Percentiles rank a stretch among this genome's conserved stretches.
These are phyloP conservation scores for Chimonanthus salicifolius DNA, from an alignment of 164 flowering plant species.

Conservation along the genomic window DNA sequence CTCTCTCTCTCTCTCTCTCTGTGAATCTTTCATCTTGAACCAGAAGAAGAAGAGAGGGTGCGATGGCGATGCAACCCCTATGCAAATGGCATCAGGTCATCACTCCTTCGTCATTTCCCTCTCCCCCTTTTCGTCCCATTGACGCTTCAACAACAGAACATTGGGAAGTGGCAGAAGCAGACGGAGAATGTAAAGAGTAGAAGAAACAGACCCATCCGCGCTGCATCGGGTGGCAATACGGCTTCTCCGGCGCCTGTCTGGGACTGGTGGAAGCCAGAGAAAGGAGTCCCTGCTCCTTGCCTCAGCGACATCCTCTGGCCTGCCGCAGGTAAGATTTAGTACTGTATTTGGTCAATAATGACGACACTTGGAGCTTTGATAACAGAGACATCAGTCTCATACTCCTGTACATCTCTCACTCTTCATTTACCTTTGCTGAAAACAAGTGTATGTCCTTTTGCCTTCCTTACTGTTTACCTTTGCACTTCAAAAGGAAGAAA, in stretches of 20 bases:
- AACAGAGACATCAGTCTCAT: too few species aligned
- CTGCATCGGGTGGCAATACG: slow-evolving; percentile 26
- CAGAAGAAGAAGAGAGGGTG: not conserved
- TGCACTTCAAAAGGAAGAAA: too few species aligned
- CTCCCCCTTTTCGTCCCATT: not conserved
- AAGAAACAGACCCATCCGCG: not conserved
- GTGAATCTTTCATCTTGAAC: not conserved
- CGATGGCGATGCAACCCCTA: not conserved
- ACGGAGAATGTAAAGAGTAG: not conserved
- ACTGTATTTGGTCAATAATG: too few species aligned
- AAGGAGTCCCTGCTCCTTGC: slow-evolving; percentile 42
- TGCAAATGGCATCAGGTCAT: not conserved
- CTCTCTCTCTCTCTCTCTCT: slow-evolving; percentile 1
- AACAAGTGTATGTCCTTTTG: too few species aligned
- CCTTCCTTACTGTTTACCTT: too few species aligned
- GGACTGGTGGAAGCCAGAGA: slow-evolving; percentile 61
- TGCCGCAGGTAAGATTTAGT: slow-evolving; percentile 43
- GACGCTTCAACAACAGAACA: not conserved
- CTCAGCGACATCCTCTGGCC: slow-evolving; percentile 88
- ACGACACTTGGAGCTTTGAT: too few species aligned
- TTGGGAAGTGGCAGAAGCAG: not conserved
- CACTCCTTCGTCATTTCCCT: not conserved
- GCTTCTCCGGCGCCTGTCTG: slow-evolving; percentile 36
- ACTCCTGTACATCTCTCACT: too few species aligned
- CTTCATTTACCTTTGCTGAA: not conserved